Conservation (phyloP, 225 moss, liverwort and hornwort genomes). For the Anthoceros angustus region DNA sequence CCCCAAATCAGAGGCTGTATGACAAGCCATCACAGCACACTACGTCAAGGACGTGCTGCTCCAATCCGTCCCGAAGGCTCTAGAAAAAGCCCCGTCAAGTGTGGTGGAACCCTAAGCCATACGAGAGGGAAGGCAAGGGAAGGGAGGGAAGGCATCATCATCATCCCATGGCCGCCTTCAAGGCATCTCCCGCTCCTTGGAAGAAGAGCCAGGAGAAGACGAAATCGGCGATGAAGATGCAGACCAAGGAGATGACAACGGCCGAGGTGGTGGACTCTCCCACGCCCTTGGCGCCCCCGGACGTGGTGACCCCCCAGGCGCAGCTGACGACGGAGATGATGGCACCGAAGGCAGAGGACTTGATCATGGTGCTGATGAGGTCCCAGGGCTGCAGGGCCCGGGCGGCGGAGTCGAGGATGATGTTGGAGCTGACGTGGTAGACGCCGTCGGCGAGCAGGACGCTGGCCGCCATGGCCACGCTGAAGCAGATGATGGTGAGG, state of each 20-base stretch:
- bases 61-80: too few relatives aligned
- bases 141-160: not conserved
- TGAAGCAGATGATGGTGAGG: conserved; percentile 88
- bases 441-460: conserved; percentile 93
- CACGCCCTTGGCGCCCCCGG: conserved; percentile 95
- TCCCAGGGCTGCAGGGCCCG: conserved; percentile 99
- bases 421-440: conserved; percentile 93
- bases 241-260: conserved; percentile 94
- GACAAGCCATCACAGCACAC: too few relatives aligned
- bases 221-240: conserved; percentile 98
- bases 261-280: conserved; percentile 99
- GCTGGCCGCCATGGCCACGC: conserved; percentile 92
- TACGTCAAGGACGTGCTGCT: too few relatives aligned
- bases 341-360: conserved; percentile 80
- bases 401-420: conserved; percentile 91
- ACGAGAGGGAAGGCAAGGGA: not conserved
- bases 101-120: not conserved
- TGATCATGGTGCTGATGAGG: conserved; percentile 86
- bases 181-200: conserved; percentile 93
- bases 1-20: too few relatives aligned
- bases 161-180: conserved; percentile 97
- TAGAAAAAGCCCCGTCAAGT: not conserved
- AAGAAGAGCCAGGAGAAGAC: conserved; percentile 90
- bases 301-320: conserved; percentile 90
- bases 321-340: conserved; percentile 98